Conservation (phyloP, 768 basidiomycete genomes). For the Tephrocybe rancida region DNA sequence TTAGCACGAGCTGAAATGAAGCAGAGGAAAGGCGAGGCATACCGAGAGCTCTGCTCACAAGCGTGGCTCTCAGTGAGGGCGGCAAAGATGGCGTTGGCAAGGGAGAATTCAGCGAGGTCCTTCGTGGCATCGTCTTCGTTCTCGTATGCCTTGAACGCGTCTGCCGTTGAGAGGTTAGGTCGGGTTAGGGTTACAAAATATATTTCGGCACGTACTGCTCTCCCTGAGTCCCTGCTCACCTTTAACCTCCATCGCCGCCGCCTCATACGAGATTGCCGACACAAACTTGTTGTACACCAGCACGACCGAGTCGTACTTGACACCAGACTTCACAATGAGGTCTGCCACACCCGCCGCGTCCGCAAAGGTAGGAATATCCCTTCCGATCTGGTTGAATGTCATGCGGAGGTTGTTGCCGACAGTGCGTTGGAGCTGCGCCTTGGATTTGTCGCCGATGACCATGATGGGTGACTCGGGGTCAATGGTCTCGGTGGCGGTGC, state of each 20-base stretch:
- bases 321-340: conserved; percentile 82
- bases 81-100: conserved; percentile 96
- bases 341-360: conserved; percentile 96
- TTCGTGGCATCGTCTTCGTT: conserved; percentile 96
- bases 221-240: conserved; percentile 81
- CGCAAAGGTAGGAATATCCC: conserved; percentile 95
- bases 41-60: conserved; percentile 93
- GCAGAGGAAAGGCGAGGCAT: conserved; percentile 21
- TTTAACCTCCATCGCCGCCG: conserved; percentile 74
- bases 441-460: conserved; percentile 97
- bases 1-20: not conserved
- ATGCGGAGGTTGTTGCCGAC: conserved; percentile 68
- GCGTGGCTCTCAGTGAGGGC: conserved; percentile 95
- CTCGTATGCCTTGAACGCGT: conserved; percentile 94
- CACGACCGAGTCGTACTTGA: conserved; percentile 84
- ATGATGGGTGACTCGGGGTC: conserved; percentile 71
- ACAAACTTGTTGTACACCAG: conserved; percentile 86
- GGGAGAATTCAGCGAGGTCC: conserved; percentile 92
- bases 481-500: conserved; percentile 34
- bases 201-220: conserved; percentile 57
- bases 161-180: conserved; percentile 38
- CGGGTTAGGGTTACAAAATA: not conserved
- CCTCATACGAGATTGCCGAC: conserved; percentile 90
- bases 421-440: conserved; percentile 81
- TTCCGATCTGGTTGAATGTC: conserved; percentile 97